Base-by-base conservation (phyloP, 1,139 yeast genomes). In the Magnusiomyces ingens region DNA sequence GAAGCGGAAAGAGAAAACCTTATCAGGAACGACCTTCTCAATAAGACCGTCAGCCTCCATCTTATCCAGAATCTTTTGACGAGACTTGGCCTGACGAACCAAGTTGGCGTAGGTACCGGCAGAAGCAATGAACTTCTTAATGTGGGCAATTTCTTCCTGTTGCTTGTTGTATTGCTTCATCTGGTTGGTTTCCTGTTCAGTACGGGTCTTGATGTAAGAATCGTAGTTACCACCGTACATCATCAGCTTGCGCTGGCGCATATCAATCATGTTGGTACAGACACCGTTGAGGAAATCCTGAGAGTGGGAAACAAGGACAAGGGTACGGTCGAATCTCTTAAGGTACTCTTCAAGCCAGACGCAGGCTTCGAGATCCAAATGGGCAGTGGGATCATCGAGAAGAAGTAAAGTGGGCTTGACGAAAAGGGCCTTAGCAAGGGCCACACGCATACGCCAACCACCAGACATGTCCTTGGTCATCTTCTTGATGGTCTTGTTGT, bases 41-140 rank as follows among this genome's bases (percentile, higher is more conserved):
- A 93, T 86, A 67, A 93, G 81, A 70, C 99, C 99, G 71, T 93
- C 99, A 63, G 99, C 99, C 76, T 93, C 99, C 99, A 93, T 94
- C 84, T 94, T 94, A 75, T 93, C 99, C 74, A 93, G 80, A 70
- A 93, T 94, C 84, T 94, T 93, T 80, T 94, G 99, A 77, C 98
- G 89, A 48, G 99, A 93, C 75, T 93, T 93, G 60, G 99, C 99
- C 77, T 93, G 99, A 74, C 87, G 88, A 57, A 94, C 99, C 79
- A 93, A 80, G 76, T 94, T 94, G 59, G 99, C 99, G 76, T 93
- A 94, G 57, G 99, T 94, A 91, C 99, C 99, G 59, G 99, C 99
- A 64, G 96, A 87, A 52, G 99, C 99, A 76, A 93, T 94, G 71
- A 93, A 93, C 77, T 93, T 93, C 80, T 93, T 94, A 74, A 94